Conservation (phyloP, 2,329 filamentous ascomycete genomes). For the Monilinia fructigena region DNA sequence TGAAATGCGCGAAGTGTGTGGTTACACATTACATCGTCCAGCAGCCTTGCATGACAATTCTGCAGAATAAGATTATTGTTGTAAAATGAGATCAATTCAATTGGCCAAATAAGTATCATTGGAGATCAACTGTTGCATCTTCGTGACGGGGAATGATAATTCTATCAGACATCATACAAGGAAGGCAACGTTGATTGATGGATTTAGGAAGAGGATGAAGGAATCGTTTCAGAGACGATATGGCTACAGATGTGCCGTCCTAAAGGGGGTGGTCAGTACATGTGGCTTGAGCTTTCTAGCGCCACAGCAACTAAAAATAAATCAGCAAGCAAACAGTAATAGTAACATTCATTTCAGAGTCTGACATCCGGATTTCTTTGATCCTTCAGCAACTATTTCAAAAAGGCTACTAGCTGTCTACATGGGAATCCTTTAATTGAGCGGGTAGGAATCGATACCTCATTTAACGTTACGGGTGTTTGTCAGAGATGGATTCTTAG, state of each 20-base stretch:
- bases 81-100: neutral
- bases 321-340: neutral
- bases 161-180: neutral
- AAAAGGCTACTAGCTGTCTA: neutral
- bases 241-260: conserved; percentile 9
- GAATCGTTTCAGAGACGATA: neutral
- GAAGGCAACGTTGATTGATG: neutral
- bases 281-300: conserved; percentile 12
- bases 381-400: conserved; percentile 11
- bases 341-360: neutral
- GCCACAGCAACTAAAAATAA: neutral
- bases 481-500: conserved; percentile 8
- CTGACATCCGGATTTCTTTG: conserved; percentile 7
- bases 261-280: neutral
- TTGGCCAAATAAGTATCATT: neutral
- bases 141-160: conserved; percentile 4
- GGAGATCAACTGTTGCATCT: neutral
- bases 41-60: neutral
- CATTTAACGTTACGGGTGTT: neutral
- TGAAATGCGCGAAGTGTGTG: neutral
- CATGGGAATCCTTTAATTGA: neutral
- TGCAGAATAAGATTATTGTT: neutral
- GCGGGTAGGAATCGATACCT: neutral
- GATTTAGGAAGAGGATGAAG: too few species aligned
- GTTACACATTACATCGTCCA: neutral